Evolutionary conservation across 176 grass and related monocot species (phyloP).

Genomic region (Ampelocalamus luodianensis): DNA sequence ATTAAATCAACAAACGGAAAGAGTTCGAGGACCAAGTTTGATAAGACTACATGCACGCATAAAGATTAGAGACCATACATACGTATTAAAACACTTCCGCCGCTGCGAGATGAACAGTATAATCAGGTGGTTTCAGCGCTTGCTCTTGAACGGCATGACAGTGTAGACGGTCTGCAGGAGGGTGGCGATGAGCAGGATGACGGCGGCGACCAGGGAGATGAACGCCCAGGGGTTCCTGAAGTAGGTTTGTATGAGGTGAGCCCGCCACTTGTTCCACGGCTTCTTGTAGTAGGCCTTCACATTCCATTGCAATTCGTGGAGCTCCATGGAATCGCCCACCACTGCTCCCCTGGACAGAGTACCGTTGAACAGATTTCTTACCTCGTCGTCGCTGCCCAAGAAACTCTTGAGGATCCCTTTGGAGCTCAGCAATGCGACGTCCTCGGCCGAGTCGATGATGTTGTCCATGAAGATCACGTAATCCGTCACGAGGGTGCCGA

Average conservation of each 20-base stretch:
- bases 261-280: conserved; percentile 32
- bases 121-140: too few species aligned
- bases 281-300: conserved; percentile 3
- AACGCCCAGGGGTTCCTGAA: conserved; percentile 57
- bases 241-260: conserved; percentile 51
- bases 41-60: too few species aligned
- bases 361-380: conserved; percentile 33
- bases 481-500: conserved; percentile 42
- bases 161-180: conserved; percentile 52
- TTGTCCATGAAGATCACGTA: conserved; percentile 56
- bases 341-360: too few species aligned
- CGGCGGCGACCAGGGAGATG: conserved; percentile 43
- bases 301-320: too few species aligned
- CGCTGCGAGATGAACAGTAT: too few species aligned
- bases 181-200: conserved; percentile 46
- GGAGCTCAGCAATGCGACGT: conserved; percentile 43
- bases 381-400: conserved; percentile 26
- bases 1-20: too few species aligned
- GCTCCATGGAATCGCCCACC: too few species aligned
- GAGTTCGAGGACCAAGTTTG: too few species aligned
- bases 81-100: too few species aligned
- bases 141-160: neutral
- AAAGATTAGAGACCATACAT: too few species aligned
- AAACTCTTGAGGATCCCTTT: conserved; percentile 23
- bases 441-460: conserved; percentile 40